Evolutionary conservation across 164 flowering plant species (phyloP).

Genomic region (Macadamia tetraphylla): DNA sequence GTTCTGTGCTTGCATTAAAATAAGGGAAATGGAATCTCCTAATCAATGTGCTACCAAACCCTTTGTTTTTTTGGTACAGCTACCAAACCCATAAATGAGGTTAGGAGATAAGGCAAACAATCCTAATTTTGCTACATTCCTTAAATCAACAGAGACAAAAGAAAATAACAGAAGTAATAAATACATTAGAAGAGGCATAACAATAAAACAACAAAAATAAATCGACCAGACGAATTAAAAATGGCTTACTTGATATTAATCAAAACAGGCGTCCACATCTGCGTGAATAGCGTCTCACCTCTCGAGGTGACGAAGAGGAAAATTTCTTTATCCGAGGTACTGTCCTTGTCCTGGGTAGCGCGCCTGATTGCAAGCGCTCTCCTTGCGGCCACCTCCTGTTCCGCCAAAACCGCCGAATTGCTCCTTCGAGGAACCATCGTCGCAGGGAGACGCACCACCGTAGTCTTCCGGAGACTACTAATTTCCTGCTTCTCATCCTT

Average conservation of each 20-base stretch:
- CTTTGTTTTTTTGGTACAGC: too few species aligned
- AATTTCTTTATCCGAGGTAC: slow-evolving; percentile 28
- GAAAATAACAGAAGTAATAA: neutral
- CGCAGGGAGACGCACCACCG: slow-evolving; percentile 33
- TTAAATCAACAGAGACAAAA: too few species aligned
- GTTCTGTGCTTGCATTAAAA: too few species aligned
- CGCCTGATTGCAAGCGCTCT: slow-evolving; percentile 47
- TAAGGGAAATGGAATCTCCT: too few species aligned
- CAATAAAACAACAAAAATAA: neutral
- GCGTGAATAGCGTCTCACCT: slow-evolving; percentile 62
- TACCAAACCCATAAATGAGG: too few species aligned
- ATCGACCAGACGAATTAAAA: neutral
- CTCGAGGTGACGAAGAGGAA: slow-evolving; percentile 36
- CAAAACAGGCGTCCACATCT: slow-evolving; percentile 59
- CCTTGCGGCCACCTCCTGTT: slow-evolving; percentile 43
- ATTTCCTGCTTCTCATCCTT: slow-evolving; percentile 18
- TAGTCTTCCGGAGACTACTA: slow-evolving; percentile 13
- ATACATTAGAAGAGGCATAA: neutral
- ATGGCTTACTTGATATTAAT: slow-evolving; percentile 32
- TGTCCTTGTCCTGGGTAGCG: slow-evolving; percentile 33
- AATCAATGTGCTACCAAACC: too few species aligned
- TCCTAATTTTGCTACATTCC: too few species aligned
- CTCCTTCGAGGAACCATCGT: slow-evolving; percentile 19
- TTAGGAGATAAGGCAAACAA: too few species aligned
- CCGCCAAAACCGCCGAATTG: slow-evolving; percentile 22